Conservation (phyloP, 176 grass and related monocot genomes). For the Rhynchospora tenuis region DNA sequence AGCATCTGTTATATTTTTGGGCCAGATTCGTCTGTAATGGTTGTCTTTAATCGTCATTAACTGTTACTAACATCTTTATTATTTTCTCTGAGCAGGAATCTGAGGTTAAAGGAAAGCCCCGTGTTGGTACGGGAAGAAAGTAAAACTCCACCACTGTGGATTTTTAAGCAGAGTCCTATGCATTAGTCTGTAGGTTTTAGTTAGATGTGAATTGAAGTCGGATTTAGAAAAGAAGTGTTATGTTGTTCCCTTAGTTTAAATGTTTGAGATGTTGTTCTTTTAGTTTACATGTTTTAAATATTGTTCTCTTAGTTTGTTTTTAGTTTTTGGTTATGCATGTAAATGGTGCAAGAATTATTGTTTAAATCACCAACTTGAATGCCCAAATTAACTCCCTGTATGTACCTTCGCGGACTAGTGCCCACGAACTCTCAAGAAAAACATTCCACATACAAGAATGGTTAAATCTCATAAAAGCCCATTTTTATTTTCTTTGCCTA, state of each 20-base stretch:
- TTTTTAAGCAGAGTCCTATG: neutral
- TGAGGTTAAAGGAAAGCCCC: constrained; percentile 87
- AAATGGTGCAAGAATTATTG: neutral
- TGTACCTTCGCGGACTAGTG: too few relatives aligned
- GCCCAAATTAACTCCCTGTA: neutral
- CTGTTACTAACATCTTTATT: neutral
- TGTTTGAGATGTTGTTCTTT: neutral
- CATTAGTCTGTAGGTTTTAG: neutral
- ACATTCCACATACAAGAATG: too few relatives aligned
- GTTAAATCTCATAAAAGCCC: too few relatives aligned
- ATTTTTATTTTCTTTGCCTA: too few relatives aligned
- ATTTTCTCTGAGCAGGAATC: constrained; percentile 48
- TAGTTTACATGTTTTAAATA: neutral
- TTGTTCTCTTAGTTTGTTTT: neutral
- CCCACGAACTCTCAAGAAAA: too few relatives aligned
- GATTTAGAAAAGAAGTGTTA: neutral
- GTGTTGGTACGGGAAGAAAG: constrained; percentile 54
- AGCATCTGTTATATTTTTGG: neutral
- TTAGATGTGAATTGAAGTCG: neutral
- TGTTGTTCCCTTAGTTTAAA: neutral
- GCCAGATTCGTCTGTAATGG: neutral
- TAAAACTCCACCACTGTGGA: neutral
- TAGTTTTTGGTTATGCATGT: neutral
- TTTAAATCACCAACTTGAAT: neutral
- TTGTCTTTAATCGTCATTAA: neutral